Conservation (phyloP, 2,329 filamentous ascomycete species). For the Fusarium begoniae region DNA sequence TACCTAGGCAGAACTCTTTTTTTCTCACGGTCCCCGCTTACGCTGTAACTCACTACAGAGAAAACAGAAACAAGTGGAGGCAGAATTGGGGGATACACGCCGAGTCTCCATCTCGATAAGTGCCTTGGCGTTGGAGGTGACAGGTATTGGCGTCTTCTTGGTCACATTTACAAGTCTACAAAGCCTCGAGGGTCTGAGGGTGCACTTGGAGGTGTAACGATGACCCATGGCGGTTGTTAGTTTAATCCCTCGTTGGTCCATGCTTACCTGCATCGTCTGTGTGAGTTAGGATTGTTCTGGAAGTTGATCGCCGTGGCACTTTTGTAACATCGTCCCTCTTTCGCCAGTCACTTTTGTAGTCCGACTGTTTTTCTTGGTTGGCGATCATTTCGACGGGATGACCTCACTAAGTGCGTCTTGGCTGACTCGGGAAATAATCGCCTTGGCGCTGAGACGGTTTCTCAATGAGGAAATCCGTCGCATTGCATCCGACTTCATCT, state of each 20-base stretch:
- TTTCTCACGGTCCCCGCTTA: not conserved
- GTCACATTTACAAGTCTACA: not conserved
- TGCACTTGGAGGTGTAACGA: not conserved
- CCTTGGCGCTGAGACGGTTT: constrained; percentile 4
- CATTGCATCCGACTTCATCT: not conserved
- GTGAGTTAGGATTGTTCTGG: not conserved
- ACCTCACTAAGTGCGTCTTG: constrained; percentile 14
- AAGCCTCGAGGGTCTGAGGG: not conserved
- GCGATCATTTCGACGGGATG: constrained; percentile 16
- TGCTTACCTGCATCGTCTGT: constrained; percentile 3
- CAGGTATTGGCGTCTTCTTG: not conserved
- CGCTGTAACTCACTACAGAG: not conserved
- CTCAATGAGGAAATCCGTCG: not conserved
- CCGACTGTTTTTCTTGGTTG: not conserved
- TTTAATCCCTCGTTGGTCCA: constrained; percentile 30
- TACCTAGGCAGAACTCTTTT: not conserved
- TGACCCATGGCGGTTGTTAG: not conserved
- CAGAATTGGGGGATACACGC: not conserved
- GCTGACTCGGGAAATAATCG: constrained; percentile 24
- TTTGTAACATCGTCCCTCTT: not conserved
- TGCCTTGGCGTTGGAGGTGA: constrained; percentile 12
- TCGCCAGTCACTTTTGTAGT: not conserved
- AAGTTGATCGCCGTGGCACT: constrained; percentile 27
- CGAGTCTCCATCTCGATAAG: not conserved
- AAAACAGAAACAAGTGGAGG: not conserved